These are phyloP conservation scores for Salvia sclarea DNA, from an alignment of 305 asterid species.

Conservation along the genomic window DNA sequence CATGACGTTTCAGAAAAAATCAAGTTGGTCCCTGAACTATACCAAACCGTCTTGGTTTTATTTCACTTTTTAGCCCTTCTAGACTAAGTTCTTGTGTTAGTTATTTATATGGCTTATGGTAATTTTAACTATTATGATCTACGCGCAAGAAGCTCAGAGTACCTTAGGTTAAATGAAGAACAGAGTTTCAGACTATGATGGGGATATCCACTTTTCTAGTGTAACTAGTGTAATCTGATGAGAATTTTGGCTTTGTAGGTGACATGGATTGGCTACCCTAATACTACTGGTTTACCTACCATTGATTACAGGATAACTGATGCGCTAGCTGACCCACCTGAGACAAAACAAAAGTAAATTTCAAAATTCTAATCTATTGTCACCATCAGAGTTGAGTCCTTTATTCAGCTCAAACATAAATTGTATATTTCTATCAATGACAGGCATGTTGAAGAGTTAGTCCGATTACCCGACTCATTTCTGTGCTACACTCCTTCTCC, in stretches of 20 bases:
- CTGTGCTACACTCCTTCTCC: constrained; percentile 97
- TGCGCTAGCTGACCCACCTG: constrained; percentile 83
- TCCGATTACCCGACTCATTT: constrained; percentile 80
- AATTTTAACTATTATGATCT: background rate
- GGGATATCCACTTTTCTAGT: background rate
- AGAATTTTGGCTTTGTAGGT: constrained; percentile 56
- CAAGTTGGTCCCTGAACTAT: constrained; percentile 7
- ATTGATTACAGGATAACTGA: constrained; percentile 95
- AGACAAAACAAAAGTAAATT: constrained; percentile 75
- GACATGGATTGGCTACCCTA: constrained; percentile 99
- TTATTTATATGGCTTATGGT: constrained; percentile 17
- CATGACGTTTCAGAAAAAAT: background rate
- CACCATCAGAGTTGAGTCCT: constrained; percentile 18
- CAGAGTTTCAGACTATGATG: constrained; percentile 2
- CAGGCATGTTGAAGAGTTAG: constrained; percentile 97
- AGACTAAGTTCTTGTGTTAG: constrained; percentile 15
- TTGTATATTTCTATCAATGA: constrained; percentile 35
- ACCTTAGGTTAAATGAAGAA: constrained; percentile 1
- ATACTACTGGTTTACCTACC: constrained; percentile 95
- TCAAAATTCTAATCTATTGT: constrained; percentile 17
- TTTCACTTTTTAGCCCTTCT: constrained; percentile 3
- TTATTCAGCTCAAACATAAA: constrained; percentile 20
- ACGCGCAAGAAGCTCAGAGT: background rate
- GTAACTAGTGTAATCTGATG: constrained; percentile 27
- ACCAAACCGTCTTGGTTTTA: constrained; percentile 21